A percentile compares a stretch with the other conserved stretches of the same genome.
These are phyloP conservation scores for Solanum verrucosum DNA, from an alignment of 257 asterid species.

Conservation along the genomic window DNA sequence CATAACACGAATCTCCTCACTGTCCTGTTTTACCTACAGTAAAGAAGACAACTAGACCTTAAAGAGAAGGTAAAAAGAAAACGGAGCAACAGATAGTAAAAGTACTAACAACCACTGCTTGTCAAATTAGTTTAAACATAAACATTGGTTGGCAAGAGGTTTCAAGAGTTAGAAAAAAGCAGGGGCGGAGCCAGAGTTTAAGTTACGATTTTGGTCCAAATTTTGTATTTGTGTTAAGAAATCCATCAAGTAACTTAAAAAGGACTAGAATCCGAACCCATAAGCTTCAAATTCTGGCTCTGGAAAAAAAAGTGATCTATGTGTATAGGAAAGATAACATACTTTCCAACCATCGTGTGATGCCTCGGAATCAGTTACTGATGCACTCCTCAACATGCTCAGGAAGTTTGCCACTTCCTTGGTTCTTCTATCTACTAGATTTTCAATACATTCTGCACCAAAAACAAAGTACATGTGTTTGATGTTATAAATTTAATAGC, in stretches of 20 bases:
- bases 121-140: background rate
- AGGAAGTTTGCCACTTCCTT: slow-evolving; percentile 57
- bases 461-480: background rate
- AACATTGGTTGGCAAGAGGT: background rate
- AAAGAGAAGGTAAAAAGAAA: background rate
- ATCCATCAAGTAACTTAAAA: background rate
- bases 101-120: background rate
- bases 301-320: background rate
- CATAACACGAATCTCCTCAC: slow-evolving; percentile 85
- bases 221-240: background rate
- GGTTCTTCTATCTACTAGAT: slow-evolving; percentile 52
- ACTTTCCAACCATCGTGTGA: slow-evolving; percentile 63
- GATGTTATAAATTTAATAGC: background rate
- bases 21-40: slow-evolving; percentile 64
- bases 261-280: background rate
- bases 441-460: slow-evolving; percentile 41
- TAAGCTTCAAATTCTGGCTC: background rate
- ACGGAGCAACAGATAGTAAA: background rate
- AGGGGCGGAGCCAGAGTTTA: background rate
- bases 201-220: background rate
- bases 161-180: background rate
- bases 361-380: slow-evolving; percentile 24
- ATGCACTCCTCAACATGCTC: slow-evolving; percentile 72
- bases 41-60: background rate
- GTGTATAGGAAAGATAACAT: slow-evolving; percentile 5